A percentile compares a stretch with the other conserved stretches of the same genome.
These are phyloP conservation scores for Eucalyptus polybractea DNA, from an alignment of 345 rosid species.

Conservation along the genomic window DNA sequence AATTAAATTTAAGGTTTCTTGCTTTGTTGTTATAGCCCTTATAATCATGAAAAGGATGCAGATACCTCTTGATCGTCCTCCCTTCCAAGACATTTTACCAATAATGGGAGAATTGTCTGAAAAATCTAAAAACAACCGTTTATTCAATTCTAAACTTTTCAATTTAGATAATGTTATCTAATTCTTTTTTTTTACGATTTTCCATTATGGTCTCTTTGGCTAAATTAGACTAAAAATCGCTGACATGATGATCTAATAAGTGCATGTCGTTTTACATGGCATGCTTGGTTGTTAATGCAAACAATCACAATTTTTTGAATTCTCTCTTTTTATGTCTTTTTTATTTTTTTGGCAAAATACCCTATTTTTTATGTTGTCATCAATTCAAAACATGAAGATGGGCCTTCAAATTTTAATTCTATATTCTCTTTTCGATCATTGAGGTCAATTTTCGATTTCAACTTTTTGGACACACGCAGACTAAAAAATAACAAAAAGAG, in stretches of 20 bases:
- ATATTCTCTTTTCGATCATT: background rate
- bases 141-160: too few species aligned
- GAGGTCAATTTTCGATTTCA: background rate
- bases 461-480: background rate
- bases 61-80: background rate
- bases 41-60: background rate
- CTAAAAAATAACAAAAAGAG: background rate
- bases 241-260: fast-evolving
- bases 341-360: background rate
- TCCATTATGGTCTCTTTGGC: too few species aligned
- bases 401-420: background rate
- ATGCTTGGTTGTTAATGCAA: background rate
- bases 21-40: background rate
- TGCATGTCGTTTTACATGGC: fast-evolving
- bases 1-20: background rate
- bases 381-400: background rate
- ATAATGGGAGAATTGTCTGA: too few species aligned
- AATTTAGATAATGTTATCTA: background rate
- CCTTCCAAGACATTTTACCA: background rate
- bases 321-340: background rate
- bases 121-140: fast-evolving
- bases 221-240: too few species aligned
- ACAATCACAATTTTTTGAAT: background rate
- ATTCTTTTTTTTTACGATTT: too few species aligned
- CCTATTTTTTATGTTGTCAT: background rate